These are phyloP conservation scores for Talaromyces sp. DNA, from an alignment of 2,329 filamentous ascomycete species.

Conservation along the genomic window DNA sequence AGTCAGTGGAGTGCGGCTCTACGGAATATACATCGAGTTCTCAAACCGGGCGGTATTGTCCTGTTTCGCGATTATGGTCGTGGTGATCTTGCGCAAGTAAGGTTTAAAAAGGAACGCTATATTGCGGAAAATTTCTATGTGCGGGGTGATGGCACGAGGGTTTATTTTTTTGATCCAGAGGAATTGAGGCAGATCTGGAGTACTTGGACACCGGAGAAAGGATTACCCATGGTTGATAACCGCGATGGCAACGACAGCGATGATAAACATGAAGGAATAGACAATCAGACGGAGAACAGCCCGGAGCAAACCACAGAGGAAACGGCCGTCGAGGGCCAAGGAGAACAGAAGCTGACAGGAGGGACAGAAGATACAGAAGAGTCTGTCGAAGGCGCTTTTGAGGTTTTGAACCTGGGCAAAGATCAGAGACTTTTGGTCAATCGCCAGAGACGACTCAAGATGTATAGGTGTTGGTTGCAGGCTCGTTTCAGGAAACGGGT, in stretches of 20 bases:
- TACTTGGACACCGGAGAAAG: constrained; percentile 39
- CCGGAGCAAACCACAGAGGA: constrained; percentile 2
- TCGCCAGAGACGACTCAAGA: constrained; percentile 82
- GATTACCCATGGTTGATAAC: constrained; percentile 22
- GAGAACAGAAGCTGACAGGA: background rate
- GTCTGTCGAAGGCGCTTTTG: constrained; percentile 47
- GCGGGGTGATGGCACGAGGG: constrained; percentile 86
- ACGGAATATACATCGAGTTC: constrained; percentile 69
- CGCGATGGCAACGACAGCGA: background rate
- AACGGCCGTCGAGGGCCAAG: constrained; percentile 15
- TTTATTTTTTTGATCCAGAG: constrained; percentile 93
- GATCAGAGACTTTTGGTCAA: constrained; percentile 91
- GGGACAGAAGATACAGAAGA: background rate
- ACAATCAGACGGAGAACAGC: background rate
- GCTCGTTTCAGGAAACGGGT: constrained; percentile 39
- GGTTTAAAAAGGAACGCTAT: constrained; percentile 92
- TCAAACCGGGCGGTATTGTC: constrained; percentile 90
- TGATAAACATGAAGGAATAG: background rate
- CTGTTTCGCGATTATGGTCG: constrained; percentile 95
- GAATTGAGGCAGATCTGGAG: constrained; percentile 78
- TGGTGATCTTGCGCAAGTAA: constrained; percentile 90
- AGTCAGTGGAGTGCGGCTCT: constrained; percentile 79
- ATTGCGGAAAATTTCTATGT: constrained; percentile 98
- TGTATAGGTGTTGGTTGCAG: constrained; percentile 84
- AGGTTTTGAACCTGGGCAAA: constrained; percentile 71